Percentiles rank a stretch among this genome's conserved stretches.
Evolutionary conservation across 768 basidiomycete genomes (phyloP).

Genomic region (Crassisporium funariophilum): DNA sequence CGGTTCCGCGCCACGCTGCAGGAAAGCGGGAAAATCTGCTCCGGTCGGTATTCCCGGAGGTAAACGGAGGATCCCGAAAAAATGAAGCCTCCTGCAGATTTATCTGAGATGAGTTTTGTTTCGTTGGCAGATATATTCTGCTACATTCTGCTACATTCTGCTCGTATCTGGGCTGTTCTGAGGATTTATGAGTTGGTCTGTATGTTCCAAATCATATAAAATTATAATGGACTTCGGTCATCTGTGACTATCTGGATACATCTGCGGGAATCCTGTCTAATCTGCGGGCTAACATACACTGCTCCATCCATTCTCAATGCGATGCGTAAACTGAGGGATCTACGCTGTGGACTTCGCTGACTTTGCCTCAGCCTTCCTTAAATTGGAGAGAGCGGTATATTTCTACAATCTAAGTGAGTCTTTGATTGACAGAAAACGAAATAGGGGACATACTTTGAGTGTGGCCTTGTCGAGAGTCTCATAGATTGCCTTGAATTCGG

Average conservation of each 20-base stretch:
- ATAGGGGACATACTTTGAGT: slow-evolving; percentile 2
- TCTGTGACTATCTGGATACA: neutral
- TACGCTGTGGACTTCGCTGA: neutral
- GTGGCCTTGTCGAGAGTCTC: slow-evolving; percentile 5
- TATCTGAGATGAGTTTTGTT: neutral
- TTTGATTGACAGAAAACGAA: neutral
- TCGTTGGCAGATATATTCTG: neutral
- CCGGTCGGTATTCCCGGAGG: neutral
- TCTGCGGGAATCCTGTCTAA: slow-evolving; percentile 4
- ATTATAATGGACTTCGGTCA: neutral
- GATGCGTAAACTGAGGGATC: neutral
- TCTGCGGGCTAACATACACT: slow-evolving; percentile 4
- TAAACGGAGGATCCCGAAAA: neutral
- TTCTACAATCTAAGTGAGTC: slow-evolving; percentile 2
- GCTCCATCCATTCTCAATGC: neutral
- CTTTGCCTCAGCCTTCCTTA: neutral
- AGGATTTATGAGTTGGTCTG: slow-evolving; percentile 2
- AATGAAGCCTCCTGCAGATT: neutral
- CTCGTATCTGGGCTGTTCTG: slow-evolving; percentile 1
- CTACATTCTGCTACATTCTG: neutral
- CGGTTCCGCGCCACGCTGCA: slow-evolving; percentile 1
- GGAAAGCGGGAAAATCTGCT: neutral
- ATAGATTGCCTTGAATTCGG: slow-evolving; percentile 7
- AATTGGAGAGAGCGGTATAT: neutral
- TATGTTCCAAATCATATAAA: neutral